Percentiles rank a stretch among this genome's conserved stretches.
phyloP scores from a whole-genome alignment of 495 filamentous ascomycete species.

The Hypoxylon trugodes region DNA sequence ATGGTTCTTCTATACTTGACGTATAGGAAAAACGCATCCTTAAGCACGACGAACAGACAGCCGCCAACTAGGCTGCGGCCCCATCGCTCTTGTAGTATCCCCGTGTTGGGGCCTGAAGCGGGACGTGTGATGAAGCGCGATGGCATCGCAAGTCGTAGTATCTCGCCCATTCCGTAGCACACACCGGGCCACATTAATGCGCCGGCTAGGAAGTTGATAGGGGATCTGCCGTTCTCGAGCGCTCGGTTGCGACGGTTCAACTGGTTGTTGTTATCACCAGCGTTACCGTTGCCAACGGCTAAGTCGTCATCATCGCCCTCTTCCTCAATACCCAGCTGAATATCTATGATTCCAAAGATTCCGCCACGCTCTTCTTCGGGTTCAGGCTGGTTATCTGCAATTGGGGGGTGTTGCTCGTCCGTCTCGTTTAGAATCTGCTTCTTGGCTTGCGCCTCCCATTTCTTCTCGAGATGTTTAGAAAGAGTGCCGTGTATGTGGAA shows the following conservation, averaged over 20 bases:
- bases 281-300: too few species aligned
- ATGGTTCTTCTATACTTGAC: slow-evolving; percentile 76
- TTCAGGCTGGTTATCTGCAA: slow-evolving; percentile 47
- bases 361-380: slow-evolving; percentile 2
- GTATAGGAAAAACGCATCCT: slow-evolving; percentile 78
- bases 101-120: slow-evolving; percentile 51
- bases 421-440: slow-evolving; percentile 42
- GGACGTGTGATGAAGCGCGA: slow-evolving; percentile 66
- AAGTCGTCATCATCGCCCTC: slow-evolving; percentile 16
- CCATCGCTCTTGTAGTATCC: slow-evolving; percentile 78
- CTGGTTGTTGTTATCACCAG: too few species aligned
- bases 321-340: slow-evolving; percentile 32
- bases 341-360: slow-evolving; percentile 40
- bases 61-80: slow-evolving; percentile 82
- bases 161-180: slow-evolving; percentile 67
- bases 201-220: slow-evolving; percentile 49
- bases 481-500: slow-evolving; percentile 69
- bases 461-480: slow-evolving; percentile 68
- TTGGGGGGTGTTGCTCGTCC: slow-evolving; percentile 38
- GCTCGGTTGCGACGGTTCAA: slow-evolving; percentile 34
- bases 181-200: slow-evolving; percentile 53
- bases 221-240: slow-evolving; percentile 7
- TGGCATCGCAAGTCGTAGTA: slow-evolving; percentile 70
- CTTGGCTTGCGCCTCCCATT: slow-evolving; percentile 54
- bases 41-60: slow-evolving; percentile 79